These are phyloP conservation scores for Guadua angustifolia DNA, from an alignment of 176 grass and related monocot genomes.

Conservation along the genomic window DNA sequence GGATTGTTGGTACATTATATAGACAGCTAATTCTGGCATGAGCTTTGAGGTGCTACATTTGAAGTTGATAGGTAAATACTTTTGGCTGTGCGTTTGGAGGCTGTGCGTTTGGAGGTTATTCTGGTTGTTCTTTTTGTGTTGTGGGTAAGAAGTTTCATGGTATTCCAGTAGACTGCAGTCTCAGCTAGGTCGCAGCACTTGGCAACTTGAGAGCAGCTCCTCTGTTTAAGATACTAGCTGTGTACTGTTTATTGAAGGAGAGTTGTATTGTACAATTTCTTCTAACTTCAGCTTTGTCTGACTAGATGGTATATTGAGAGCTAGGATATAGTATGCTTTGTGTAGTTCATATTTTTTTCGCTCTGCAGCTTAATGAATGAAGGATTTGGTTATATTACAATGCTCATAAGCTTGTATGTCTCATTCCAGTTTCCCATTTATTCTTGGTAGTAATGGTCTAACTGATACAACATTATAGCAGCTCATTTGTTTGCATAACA, in stretches of 20 bases:
- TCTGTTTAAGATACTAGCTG: not conserved
- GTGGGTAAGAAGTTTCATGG: not conserved
- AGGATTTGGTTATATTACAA: slow-evolving; percentile 6
- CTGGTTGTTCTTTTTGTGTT: not conserved
- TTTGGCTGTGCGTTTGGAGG: not conserved
- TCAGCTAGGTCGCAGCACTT: not conserved
- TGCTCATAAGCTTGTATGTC: not conserved
- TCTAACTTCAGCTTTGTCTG: not conserved
- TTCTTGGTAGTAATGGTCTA: not conserved
- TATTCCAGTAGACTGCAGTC: not conserved
- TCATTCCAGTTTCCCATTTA: not conserved
- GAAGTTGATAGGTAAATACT: not conserved
- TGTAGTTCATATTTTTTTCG: not conserved
- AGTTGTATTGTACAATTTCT: not conserved
- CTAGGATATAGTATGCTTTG: not conserved
- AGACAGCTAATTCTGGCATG: not conserved
- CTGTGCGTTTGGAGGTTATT: not conserved
- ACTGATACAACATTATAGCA: not conserved
- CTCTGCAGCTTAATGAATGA: not conserved
- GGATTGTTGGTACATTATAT: not conserved
- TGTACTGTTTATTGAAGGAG: not conserved
- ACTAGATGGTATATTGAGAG: not conserved
- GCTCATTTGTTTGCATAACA: not conserved
- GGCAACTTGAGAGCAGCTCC: not conserved
- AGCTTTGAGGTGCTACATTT: not conserved